Percentiles rank a stretch among this genome's conserved stretches.
phyloP scores from a whole-genome alignment of 2,329 filamentous ascomycete species.

The Xylaria multiplex region DNA sequence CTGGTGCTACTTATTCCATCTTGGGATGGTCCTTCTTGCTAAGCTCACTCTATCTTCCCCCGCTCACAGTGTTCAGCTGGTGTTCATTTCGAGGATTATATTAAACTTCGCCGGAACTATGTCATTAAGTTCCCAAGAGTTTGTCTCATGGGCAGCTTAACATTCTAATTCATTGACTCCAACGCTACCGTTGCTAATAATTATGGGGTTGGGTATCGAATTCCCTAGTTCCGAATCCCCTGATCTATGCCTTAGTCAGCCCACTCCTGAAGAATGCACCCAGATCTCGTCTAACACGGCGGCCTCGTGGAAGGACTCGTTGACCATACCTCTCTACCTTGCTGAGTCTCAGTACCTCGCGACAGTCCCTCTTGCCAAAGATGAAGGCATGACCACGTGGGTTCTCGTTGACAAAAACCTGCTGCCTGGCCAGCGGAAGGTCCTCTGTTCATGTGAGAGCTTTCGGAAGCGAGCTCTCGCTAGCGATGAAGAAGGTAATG shows the following conservation, averaged over 20 bases:
- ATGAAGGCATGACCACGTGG: slow-evolving; percentile 34
- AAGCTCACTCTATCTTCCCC: no score
- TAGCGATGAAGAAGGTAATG: slow-evolving; percentile 26
- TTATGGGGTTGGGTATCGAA: no score
- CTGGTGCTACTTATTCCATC: no score
- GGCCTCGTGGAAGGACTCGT: slow-evolving; percentile 32
- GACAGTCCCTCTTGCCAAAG: slow-evolving; percentile 25
- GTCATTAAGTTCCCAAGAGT: no score
- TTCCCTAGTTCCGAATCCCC: slow-evolving; percentile 20
- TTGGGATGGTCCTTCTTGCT: no score
- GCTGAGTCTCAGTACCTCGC: slow-evolving; percentile 27
- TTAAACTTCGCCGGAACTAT: no score
- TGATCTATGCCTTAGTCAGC: slow-evolving; percentile 30
- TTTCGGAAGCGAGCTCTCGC: slow-evolving; percentile 27
- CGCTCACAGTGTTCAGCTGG: no score
- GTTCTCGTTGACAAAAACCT: slow-evolving; percentile 34
- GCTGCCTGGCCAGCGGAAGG: slow-evolving; percentile 11
- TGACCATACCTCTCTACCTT: slow-evolving; percentile 26
- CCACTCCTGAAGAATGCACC: slow-evolving; percentile 31
- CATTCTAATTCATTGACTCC: no score
- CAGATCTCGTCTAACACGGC: slow-evolving; percentile 32
- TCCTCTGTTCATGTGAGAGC: slow-evolving; percentile 37
- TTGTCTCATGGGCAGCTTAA: no score
- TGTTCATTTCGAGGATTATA: no score
- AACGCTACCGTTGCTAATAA: no score